These are phyloP conservation scores for Nicotiana rustica DNA, from an alignment of 305 asterid genomes.

Conservation along the genomic window DNA sequence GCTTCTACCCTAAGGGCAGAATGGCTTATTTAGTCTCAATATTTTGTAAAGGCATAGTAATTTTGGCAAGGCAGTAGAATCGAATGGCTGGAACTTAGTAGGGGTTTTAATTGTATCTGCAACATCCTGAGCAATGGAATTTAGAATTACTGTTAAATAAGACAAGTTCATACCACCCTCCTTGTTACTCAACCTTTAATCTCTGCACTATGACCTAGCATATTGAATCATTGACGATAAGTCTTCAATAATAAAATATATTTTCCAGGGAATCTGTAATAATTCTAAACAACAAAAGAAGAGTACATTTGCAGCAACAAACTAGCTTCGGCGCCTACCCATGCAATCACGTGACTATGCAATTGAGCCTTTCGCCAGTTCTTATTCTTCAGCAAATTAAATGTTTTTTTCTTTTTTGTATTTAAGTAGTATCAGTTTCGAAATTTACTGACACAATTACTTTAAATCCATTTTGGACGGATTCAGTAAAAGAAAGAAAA, in stretches of 20 bases:
- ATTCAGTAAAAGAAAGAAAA: too few relatives aligned
- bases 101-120: too few relatives aligned
- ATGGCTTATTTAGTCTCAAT: too few relatives aligned
- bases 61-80: too few relatives aligned
- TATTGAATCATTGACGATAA: neutral
- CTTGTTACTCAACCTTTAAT: neutral
- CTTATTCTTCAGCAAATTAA: neutral
- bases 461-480: neutral
- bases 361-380: neutral
- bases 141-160: neutral
- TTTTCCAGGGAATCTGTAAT: slow-evolving; percentile 58
- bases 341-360: slow-evolving; percentile 51
- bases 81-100: too few relatives aligned
- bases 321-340: slow-evolving; percentile 53
- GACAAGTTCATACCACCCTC: neutral
- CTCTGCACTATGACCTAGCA: neutral
- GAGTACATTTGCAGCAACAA: slow-evolving; percentile 59
- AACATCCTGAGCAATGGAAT: too few relatives aligned
- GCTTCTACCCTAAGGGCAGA: too few relatives aligned
- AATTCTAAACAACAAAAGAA: slow-evolving; percentile 48
- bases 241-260: neutral
- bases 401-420: neutral
- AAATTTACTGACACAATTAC: neutral
- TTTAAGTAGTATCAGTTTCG: neutral
- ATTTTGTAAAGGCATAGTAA: too few relatives aligned